These are phyloP conservation scores for Seiridium unicorne DNA, from an alignment of 2,329 filamentous ascomycete species.

Conservation along the genomic window DNA sequence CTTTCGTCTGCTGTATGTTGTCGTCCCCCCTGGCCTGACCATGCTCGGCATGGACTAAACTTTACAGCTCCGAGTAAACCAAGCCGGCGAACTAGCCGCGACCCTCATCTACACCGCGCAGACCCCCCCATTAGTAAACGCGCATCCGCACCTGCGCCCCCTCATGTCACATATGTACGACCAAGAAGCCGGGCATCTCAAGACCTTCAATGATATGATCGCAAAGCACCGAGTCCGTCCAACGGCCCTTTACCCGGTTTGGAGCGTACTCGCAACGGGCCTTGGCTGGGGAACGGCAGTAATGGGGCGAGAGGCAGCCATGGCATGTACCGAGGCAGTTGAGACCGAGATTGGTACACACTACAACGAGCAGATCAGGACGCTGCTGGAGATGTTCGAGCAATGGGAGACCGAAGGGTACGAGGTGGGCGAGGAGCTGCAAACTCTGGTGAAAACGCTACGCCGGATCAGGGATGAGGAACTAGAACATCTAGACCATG, in stretches of 20 bases:
- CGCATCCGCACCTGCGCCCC: conserved; percentile 83
- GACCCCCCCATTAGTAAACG: conserved; percentile 73
- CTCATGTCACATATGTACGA: conserved; percentile 98
- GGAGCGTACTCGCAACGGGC: conserved; percentile 75
- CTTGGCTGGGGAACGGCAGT: conserved; percentile 88
- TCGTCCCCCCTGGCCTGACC: no score
- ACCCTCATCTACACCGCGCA: conserved; percentile 92
- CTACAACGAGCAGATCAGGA: conserved; percentile 89
- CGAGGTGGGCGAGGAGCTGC: conserved; percentile 76
- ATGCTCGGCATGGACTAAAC: background rate
- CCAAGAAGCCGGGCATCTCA: conserved; percentile 86
- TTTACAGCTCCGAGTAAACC: conserved; percentile 81
- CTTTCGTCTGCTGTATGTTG: conserved; percentile 67
- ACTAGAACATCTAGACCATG: conserved; percentile 93
- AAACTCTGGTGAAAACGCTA: conserved; percentile 68
- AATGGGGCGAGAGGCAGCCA: conserved; percentile 88
- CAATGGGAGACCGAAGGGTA: conserved; percentile 76
- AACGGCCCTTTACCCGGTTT: conserved; percentile 88
- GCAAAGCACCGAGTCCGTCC: conserved; percentile 87
- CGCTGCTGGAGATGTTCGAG: conserved; percentile 76
- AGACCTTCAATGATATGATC: conserved; percentile 80
- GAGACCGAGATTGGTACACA: conserved; percentile 97
- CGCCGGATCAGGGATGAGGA: conserved; percentile 91
- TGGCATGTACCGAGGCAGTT: conserved; percentile 98
- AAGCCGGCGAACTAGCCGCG: conserved; percentile 95